These are phyloP conservation scores for Termitomyces sp. DNA, from an alignment of 768 basidiomycete species.

Conservation along the genomic window DNA sequence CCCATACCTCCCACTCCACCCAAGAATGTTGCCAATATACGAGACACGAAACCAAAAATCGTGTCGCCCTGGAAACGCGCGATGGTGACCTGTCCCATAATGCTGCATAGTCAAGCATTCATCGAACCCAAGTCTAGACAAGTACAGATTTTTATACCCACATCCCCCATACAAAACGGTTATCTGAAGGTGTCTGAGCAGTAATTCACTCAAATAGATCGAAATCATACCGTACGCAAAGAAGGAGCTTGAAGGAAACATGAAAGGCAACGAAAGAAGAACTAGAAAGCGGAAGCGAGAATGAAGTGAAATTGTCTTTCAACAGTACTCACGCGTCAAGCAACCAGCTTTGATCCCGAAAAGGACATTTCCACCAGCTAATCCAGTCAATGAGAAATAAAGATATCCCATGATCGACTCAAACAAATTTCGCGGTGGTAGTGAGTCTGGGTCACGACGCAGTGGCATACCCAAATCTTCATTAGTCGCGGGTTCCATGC, in stretches of 20 bases:
- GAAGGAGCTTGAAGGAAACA: conserved; percentile 48
- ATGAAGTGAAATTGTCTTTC: not conserved
- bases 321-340: conserved; percentile 45
- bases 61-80: conserved; percentile 77
- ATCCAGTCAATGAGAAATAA: conserved; percentile 34
- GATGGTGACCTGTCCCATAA: conserved; percentile 75
- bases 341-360: conserved; percentile 72
- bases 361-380: conserved; percentile 58
- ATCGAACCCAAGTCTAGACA: not conserved
- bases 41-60: conserved; percentile 56
- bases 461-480: conserved; percentile 55
- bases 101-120: conserved; percentile 29
- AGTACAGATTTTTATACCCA: conserved; percentile 25
- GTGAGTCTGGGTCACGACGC: conserved; percentile 68
- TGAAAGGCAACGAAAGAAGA: conserved; percentile 55
- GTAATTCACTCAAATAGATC: not conserved
- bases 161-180: conserved; percentile 72
- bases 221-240: conserved; percentile 55
- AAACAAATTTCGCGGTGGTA: conserved; percentile 61
- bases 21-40: conserved; percentile 61
- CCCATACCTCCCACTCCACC: conserved; percentile 61
- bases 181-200: conserved; percentile 33
- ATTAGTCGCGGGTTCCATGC: conserved; percentile 38
- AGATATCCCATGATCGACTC: conserved; percentile 48
- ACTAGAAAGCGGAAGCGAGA: conserved; percentile 34